Conservation (phyloP, 192 early-diverging fungal genomes). For the Coemansia sp. region DNA sequence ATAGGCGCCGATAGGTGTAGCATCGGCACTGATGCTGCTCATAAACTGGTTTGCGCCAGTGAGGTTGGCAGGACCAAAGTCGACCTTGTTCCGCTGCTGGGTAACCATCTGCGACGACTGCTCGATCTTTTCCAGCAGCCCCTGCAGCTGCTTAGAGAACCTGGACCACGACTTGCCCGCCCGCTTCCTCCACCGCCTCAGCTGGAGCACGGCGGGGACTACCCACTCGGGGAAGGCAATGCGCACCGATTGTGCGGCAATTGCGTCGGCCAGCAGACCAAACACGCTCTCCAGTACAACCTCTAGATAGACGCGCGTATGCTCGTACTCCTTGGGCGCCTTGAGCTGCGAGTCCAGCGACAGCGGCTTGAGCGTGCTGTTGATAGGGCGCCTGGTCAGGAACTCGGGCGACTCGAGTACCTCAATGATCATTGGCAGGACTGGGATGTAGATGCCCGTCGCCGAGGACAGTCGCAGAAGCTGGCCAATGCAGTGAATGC, state of each 20-base stretch:
- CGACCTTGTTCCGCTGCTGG: conserved; percentile 60
- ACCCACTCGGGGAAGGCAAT: conserved; percentile 95
- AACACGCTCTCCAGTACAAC: conserved; percentile 80
- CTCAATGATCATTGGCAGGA: conserved; percentile 81
- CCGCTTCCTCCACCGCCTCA: conserved; percentile 84
- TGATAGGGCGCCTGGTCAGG: conserved; percentile 65
- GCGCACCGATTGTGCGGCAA: conserved; percentile 66
- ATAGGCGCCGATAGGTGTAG: conserved; percentile 52
- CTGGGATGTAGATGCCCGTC: conserved; percentile 73
- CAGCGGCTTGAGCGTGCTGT: conserved; percentile 81
- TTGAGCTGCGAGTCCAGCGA: conserved; percentile 76
- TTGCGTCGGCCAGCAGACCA: conserved; percentile 70
- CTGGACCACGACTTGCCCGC: conserved; percentile 64
- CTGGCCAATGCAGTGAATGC: conserved; percentile 77
- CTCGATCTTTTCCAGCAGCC: conserved; percentile 84
- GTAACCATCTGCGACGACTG: conserved; percentile 76
- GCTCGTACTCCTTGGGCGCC: conserved; percentile 78
- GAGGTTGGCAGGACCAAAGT: conserved; percentile 60
- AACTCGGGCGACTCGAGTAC: conserved; percentile 73
- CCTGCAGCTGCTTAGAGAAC: conserved; percentile 76
- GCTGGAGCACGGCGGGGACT: conserved; percentile 79
- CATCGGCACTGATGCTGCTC: conserved; percentile 31
- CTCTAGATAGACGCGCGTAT: conserved; percentile 77
- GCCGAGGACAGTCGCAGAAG: conserved; percentile 68
- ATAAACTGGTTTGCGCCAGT: conserved; percentile 52